These are phyloP conservation scores for Dactylis glomerata DNA, from an alignment of 176 grass and related monocot genomes.

Conservation along the genomic window DNA sequence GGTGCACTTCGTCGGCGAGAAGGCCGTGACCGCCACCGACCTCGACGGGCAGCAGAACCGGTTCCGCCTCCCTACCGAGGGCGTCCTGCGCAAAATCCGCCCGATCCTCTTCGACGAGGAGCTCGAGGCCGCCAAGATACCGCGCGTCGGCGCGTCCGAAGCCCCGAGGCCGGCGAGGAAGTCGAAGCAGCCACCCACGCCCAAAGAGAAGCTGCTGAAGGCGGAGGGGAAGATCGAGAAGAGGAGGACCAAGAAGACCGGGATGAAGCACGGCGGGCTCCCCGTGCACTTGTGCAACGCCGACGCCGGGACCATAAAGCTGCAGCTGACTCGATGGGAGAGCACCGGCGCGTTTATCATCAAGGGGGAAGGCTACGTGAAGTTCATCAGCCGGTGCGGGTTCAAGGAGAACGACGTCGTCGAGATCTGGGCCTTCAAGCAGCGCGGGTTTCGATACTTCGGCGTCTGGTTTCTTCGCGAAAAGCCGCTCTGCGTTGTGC, in stretches of 20 bases:
- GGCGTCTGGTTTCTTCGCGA: conserved; percentile 10
- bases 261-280: conserved; percentile 24
- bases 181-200: no score
- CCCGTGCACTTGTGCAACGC: not conserved
- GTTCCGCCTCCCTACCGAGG: conserved; percentile 14
- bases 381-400: not conserved
- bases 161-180: not conserved
- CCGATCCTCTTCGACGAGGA: not conserved
- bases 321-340: conserved; percentile 17
- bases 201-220: not conserved
- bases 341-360: conserved; percentile 3
- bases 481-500: conserved; percentile 32
- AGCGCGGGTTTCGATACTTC: not conserved
- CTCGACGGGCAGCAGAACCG: conserved; percentile 35
- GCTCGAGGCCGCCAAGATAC: conserved; percentile 25
- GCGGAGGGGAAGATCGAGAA: not conserved
- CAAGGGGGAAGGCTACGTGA: conserved; percentile 25
- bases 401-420: not conserved
- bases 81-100: not conserved
- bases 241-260: not conserved
- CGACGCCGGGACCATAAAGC: not conserved
- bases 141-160: not conserved
- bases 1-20: conserved; percentile 25
- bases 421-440: conserved; percentile 10
- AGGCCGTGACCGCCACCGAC: not conserved